These are phyloP conservation scores for Stachybotrys chlorohalonatus DNA, from an alignment of 2,329 filamentous ascomycete species.

Conservation along the genomic window DNA sequence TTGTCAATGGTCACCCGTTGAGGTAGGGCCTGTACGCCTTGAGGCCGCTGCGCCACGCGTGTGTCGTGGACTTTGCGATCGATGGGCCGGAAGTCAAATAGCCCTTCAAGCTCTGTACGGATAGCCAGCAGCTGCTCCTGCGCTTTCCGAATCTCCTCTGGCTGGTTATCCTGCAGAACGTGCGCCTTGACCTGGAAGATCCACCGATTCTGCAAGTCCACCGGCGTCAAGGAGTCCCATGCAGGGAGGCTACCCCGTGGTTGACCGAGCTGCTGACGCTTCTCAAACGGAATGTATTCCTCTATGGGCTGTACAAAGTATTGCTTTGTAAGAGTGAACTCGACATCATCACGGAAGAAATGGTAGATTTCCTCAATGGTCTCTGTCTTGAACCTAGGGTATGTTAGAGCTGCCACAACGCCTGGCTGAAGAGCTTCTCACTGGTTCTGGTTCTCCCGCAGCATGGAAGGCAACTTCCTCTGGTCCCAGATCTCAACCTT, in stretches of 20 bases:
- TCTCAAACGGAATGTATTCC: slow-evolving; percentile 22
- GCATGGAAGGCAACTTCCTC: slow-evolving; percentile 34
- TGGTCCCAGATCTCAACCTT: slow-evolving; percentile 48
- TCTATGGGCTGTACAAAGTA: slow-evolving; percentile 28
- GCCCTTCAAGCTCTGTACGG: slow-evolving; percentile 37
- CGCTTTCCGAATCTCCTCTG: slow-evolving; percentile 46
- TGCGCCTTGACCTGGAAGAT: slow-evolving; percentile 44
- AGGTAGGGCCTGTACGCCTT: slow-evolving; percentile 27
- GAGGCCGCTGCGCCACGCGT: slow-evolving; percentile 28
- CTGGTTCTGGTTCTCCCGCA: slow-evolving; percentile 45
- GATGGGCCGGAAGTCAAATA: slow-evolving; percentile 41
- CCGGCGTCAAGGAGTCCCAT: slow-evolving; percentile 35
- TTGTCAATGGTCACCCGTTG: slow-evolving; percentile 27
- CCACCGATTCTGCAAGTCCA: slow-evolving; percentile 44
- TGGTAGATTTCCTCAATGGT: slow-evolving; percentile 43
- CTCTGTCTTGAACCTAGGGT: slow-evolving; percentile 40
- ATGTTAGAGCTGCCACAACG: slow-evolving; percentile 4
- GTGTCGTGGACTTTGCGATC: slow-evolving; percentile 47
- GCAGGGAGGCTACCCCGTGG: slow-evolving; percentile 28
- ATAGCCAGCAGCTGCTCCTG: slow-evolving; percentile 40
- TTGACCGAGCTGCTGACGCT: slow-evolving; percentile 5
- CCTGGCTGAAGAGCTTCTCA: slow-evolving; percentile 9
- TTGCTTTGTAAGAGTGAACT: slow-evolving; percentile 42
- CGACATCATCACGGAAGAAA: slow-evolving; percentile 44
- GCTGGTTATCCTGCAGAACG: slow-evolving; percentile 47